Base-by-base conservation (phyloP, 169 alveolate species). In the Plasmodium malariae region DNA sequence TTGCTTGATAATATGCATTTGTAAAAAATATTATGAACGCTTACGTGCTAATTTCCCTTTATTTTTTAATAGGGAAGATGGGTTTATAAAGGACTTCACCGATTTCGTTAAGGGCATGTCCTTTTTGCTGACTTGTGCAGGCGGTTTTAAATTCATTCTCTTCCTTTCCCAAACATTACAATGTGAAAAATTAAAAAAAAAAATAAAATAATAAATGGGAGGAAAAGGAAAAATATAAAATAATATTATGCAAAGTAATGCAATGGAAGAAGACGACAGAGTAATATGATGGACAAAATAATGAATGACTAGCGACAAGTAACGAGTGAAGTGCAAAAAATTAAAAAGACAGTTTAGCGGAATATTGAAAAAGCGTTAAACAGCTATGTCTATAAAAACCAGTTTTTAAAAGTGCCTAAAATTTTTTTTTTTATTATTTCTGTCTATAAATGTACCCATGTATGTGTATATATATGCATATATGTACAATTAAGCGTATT, bases 31-130 rank as follows among this genome's bases (percentile, higher is more conserved):
- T 43, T 14, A 69, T 54, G n/a, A 11, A 45, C 26, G 7, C 32
- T 37, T 76, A 76, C 88, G 68, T 14, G 88, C 54, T 12, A 24
- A 12, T n/a, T 60, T 76, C 30, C 74, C 88, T 62, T 74, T 74
- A 62, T 30, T 45, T 65, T 76, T 76, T 36, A 76, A 34, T 21
- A 76, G 36, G 26, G 62, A 9, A 67, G 67, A 21, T 6, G 70
- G 70, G 17, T 59, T 76, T 30, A 5, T 51, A 45, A 36, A 45
- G 9, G 70, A 76, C 36, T 76, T 76, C 70, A 24, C 40, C 63
- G 67, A 28, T 51, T 76, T 76, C 36, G 48, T 40, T 14, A 45
- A 45, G 40, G 76, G 37, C 48, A 67, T 34, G 19, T 32, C 65
- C 36, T 65, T 65, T 48, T 76, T 76, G 9, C 36, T 63, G 14